phyloP scores from a whole-genome alignment of 1,284 basidiomycete genomes.

The Anthracocystis panici-leucophaei region DNA sequence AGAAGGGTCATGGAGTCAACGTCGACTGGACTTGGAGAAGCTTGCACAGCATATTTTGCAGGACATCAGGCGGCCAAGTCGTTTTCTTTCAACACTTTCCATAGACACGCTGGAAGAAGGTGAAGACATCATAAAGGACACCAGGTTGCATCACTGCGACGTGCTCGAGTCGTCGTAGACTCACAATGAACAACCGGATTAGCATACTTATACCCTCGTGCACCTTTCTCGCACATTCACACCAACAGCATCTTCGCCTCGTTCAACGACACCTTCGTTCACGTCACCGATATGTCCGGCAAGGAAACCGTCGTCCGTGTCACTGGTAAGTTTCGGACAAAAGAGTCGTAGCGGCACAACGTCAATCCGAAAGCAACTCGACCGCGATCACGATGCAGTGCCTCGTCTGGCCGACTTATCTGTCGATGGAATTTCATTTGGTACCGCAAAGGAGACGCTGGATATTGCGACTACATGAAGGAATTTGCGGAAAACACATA shows the following conservation, averaged over 20 bases:
- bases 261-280: constrained; percentile 99
- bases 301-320: constrained; percentile 99
- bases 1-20: no score
- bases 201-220: constrained; percentile 23
- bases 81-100: no score
- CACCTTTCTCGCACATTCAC: neutral
- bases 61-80: no score
- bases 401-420: no score
- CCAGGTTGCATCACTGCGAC: neutral
- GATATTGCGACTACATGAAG: neutral
- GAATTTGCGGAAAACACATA: neutral
- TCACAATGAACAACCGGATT: neutral
- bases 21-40: no score
- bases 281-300: constrained; percentile 97
- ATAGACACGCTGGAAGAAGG: neutral
- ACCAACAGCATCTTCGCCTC: constrained; percentile 68
- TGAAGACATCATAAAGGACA: neutral
- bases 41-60: no score
- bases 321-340: constrained; percentile 78
- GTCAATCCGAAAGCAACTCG: constrained; percentile 7
- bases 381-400: no score
- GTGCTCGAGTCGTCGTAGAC: constrained; percentile 13
- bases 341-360: neutral
- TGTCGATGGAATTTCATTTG: neutral
- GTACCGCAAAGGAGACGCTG: neutral